phyloP scores from a whole-genome alignment of 1,139 yeast species.

The Meyerozyma athensensis region DNA sequence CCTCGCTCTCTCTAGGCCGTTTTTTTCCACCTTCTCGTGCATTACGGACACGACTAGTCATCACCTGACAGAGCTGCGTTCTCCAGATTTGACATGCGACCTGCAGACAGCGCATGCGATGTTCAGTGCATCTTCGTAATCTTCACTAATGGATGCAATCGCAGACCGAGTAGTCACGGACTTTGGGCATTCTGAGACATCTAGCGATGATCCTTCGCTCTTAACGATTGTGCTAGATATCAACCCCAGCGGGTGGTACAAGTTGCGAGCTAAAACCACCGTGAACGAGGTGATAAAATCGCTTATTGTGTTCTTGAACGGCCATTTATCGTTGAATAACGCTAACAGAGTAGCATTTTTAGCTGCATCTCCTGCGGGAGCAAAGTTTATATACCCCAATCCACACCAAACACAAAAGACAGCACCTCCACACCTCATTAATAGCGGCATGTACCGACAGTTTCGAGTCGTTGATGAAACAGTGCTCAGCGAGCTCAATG shows the following conservation, averaged over 20 bases:
- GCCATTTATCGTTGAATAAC: constrained; percentile 81
- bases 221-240: constrained; percentile 76
- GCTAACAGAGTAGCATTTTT: constrained; percentile 82
- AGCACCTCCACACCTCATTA: constrained; percentile 19
- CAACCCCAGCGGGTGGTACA: constrained; percentile 73
- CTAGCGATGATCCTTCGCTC: constrained; percentile 71
- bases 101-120: neutral
- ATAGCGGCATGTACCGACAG: constrained; percentile 70
- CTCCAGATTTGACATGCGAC: neutral
- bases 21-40: neutral
- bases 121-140: neutral
- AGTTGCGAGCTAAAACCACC: constrained; percentile 39
- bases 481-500: constrained; percentile 58
- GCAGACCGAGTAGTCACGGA: constrained; percentile 62
- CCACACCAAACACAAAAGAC: constrained; percentile 16
- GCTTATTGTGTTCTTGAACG: constrained; percentile 69
- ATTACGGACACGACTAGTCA: neutral
- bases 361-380: constrained; percentile 69
- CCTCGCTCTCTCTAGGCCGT: neutral
- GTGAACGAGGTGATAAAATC: constrained; percentile 56
- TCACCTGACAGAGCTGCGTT: neutral
- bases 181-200: constrained; percentile 26
- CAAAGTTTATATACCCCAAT: constrained; percentile 68
- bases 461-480: constrained; percentile 78
- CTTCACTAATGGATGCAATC: constrained; percentile 60